A percentile compares a stretch with the other conserved stretches of the same genome.
Evolutionary conservation across 2,329 filamentous ascomycete genomes (phyloP).

Genomic region (Penicillium frequentans): DNA sequence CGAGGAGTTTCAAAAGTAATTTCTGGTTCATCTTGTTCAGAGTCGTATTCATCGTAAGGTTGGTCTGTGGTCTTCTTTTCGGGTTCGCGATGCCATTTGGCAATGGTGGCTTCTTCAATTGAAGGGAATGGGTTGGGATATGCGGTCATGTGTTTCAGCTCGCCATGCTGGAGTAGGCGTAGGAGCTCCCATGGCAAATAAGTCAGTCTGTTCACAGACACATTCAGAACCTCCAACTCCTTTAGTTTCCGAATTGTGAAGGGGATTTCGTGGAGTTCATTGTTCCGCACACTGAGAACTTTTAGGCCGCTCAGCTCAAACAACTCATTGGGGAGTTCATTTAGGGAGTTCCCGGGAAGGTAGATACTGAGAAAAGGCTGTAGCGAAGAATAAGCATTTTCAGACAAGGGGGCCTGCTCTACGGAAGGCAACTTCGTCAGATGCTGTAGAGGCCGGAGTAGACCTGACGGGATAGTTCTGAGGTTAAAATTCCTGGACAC

Average conservation of each 20-base stretch:
- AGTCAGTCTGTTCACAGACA: slow-evolving; percentile 45
- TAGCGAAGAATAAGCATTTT: slow-evolving; percentile 40
- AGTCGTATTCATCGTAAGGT: background rate
- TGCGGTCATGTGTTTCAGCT: slow-evolving; percentile 39
- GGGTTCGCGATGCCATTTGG: slow-evolving; percentile 31
- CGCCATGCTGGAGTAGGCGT: slow-evolving; percentile 38
- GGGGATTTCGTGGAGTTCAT: slow-evolving; percentile 45
- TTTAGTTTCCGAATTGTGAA: slow-evolving; percentile 42
- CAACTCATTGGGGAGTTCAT: slow-evolving; percentile 38
- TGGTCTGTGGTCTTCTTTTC: slow-evolving; percentile 1
- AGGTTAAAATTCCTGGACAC: slow-evolving; percentile 32
- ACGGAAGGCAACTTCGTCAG: slow-evolving; percentile 42
- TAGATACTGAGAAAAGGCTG: slow-evolving; percentile 46
- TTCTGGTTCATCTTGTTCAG: background rate
- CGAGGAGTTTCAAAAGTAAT: background rate
- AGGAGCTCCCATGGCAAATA: slow-evolving; percentile 49
- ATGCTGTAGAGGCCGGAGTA: slow-evolving; percentile 39
- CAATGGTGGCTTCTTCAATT: slow-evolving; percentile 31
- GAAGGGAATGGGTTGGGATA: slow-evolving; percentile 42
- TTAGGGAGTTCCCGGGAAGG: slow-evolving; percentile 44
- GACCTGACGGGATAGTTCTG: slow-evolving; percentile 29
- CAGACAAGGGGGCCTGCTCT: slow-evolving; percentile 32
- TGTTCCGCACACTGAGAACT: slow-evolving; percentile 48
- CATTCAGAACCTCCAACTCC: slow-evolving; percentile 46
- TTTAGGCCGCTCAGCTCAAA: slow-evolving; percentile 43